These are phyloP conservation scores for Schwanniomyces pseudopolymorphus DNA, from an alignment of 805 yeast species.

Conservation along the genomic window DNA sequence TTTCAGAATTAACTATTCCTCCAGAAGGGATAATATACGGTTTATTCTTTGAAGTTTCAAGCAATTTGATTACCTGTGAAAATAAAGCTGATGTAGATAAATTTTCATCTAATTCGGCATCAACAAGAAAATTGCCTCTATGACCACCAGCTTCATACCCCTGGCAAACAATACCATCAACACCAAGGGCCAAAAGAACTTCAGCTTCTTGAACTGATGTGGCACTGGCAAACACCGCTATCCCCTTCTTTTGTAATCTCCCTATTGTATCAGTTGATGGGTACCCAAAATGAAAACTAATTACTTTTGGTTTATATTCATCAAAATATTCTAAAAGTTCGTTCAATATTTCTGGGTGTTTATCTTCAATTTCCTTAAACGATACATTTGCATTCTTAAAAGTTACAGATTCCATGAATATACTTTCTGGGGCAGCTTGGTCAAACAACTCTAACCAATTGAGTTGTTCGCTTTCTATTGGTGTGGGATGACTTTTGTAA, in stretches of 20 bases:
- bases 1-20: constrained; percentile 41
- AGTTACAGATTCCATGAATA: constrained; percentile 4
- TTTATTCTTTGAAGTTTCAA: not conserved
- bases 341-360: constrained; percentile 12
- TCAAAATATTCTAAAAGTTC: constrained; percentile 16
- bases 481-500: constrained; percentile 11
- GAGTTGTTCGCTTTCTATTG: constrained; percentile 14
- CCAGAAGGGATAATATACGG: constrained; percentile 51
- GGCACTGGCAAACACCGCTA: constrained; percentile 46
- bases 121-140: constrained; percentile 46
- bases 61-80: constrained; percentile 13
- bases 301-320: constrained; percentile 37
- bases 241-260: constrained; percentile 33
- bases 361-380: constrained; percentile 26
- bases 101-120: constrained; percentile 27
- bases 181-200: constrained; percentile 24
- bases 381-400: constrained; percentile 26
- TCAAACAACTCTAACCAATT: constrained; percentile 23
- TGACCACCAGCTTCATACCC: constrained; percentile 71
- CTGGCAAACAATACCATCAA: constrained; percentile 53
- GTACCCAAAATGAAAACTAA: constrained; percentile 56
- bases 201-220: constrained; percentile 47
- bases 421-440: constrained; percentile 5
- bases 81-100: constrained; percentile 35
- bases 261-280: constrained; percentile 33